Conservation (phyloP, 2,329 filamentous ascomycete species). For the Leptosphaerulina australis region DNA sequence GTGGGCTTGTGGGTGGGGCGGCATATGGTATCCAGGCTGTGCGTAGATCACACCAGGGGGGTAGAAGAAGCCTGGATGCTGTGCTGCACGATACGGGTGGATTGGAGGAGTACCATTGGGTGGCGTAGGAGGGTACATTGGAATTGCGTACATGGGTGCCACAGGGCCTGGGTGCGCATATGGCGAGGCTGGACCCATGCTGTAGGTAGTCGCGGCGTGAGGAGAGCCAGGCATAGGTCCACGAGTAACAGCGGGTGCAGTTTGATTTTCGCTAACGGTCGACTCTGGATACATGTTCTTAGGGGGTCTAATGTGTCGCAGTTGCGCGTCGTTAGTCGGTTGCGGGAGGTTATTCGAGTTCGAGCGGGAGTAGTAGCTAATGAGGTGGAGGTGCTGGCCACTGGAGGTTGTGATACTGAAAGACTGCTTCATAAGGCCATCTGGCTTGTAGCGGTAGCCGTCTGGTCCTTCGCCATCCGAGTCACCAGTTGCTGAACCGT, state of each 20-base stretch:
- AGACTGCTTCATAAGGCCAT: constrained; percentile 98
- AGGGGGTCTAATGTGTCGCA: constrained; percentile 81
- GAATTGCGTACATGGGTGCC: constrained; percentile 50
- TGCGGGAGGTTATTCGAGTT: constrained; percentile 77
- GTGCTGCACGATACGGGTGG: constrained; percentile 45
- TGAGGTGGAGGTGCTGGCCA: constrained; percentile 91
- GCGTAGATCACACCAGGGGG: constrained; percentile 40
- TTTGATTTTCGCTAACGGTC: constrained; percentile 82
- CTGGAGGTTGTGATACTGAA: constrained; percentile 96
- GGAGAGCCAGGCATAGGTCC: constrained; percentile 68
- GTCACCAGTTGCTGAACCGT: constrained; percentile 79
- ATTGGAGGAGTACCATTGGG: constrained; percentile 51
- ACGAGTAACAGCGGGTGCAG: constrained; percentile 79
- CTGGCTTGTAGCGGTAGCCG: constrained; percentile 68
- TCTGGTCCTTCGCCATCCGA: constrained; percentile 72
- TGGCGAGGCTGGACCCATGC: constrained; percentile 61
- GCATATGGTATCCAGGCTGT: constrained; percentile 41
- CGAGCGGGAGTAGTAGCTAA: constrained; percentile 92
- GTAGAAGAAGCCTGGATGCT: constrained; percentile 42
- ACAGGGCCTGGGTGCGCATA: constrained; percentile 52
- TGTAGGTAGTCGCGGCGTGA: constrained; percentile 59
- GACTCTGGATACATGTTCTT: constrained; percentile 99
- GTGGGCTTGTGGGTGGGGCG: constrained; percentile 32
- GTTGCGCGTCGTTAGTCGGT: constrained; percentile 77
- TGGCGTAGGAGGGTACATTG: constrained; percentile 50